Conservation (phyloP, 2,329 filamentous ascomycete genomes). For the Alternaria longipes region DNA sequence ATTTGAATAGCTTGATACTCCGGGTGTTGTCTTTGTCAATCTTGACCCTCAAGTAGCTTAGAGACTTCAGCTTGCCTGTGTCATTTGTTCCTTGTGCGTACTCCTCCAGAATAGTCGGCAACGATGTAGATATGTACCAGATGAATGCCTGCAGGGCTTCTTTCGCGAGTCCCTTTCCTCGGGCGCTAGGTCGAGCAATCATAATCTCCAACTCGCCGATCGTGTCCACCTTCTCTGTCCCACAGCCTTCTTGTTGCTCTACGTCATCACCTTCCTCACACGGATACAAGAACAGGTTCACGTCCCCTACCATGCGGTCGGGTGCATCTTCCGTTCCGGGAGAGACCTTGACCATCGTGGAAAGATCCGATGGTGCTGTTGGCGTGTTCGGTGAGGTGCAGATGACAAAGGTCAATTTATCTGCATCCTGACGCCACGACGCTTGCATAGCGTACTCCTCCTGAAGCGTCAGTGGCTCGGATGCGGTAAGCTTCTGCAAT, state of each 20-base stretch:
- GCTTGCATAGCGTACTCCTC: conserved; percentile 91
- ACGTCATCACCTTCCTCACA: conserved; percentile 30
- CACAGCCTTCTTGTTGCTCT: conserved; percentile 9
- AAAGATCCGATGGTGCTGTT: background rate
- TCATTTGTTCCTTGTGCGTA: conserved; percentile 50
- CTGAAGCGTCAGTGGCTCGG: conserved; percentile 78
- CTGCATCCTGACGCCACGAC: conserved; percentile 81
- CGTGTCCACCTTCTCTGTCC: conserved; percentile 26
- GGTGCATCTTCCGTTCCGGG: conserved; percentile 61
- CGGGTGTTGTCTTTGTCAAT: conserved; percentile 65
- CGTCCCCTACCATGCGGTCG: conserved; percentile 59
- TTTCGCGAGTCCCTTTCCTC: conserved; percentile 71
- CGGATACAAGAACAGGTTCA: conserved; percentile 74
- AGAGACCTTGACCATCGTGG: conserved; percentile 3
- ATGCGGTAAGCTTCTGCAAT: conserved; percentile 86
- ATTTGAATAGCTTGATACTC: conserved; percentile 69
- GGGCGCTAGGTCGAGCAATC: conserved; percentile 71
- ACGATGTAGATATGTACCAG: conserved; percentile 68
- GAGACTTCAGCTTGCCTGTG: conserved; percentile 15
- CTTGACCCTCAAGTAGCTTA: conserved; percentile 67
- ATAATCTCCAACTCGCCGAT: conserved; percentile 86
- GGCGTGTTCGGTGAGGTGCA: conserved; percentile 57
- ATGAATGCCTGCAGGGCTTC: conserved; percentile 74
- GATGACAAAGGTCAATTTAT: conserved; percentile 93
- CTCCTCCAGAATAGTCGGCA: conserved; percentile 65